Evolutionary conservation across 78 protist species (phyloP).

Genomic region (Creolimax fragrantissima): DNA sequence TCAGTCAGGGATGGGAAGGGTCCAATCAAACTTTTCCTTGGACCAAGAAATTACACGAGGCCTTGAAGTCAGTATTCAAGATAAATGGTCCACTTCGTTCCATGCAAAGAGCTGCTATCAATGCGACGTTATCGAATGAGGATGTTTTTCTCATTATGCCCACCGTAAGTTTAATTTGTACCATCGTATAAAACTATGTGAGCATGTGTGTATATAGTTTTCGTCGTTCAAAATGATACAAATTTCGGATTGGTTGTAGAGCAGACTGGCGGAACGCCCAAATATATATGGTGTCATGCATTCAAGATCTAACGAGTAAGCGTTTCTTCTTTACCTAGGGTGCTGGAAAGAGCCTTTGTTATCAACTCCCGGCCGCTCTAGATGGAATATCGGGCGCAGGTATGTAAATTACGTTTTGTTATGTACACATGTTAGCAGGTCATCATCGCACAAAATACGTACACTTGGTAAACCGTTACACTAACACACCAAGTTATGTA

Average conservation of each 20-base stretch:
- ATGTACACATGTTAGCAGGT: too few species aligned
- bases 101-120: background rate
- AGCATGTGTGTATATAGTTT: background rate
- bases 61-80: background rate
- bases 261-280: background rate
- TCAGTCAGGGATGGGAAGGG: background rate
- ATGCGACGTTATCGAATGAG: background rate
- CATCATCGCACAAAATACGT: too few species aligned
- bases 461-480: too few species aligned
- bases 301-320: too few species aligned
- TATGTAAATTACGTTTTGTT: too few species aligned
- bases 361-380: too few species aligned
- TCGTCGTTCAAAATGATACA: background rate
- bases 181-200: background rate
- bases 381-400: too few species aligned
- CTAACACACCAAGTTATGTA: too few species aligned
- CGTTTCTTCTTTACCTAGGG: too few species aligned
- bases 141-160: constrained; percentile 24
- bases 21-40: background rate
- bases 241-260: background rate
- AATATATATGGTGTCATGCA: too few species aligned
- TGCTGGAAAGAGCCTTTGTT: too few species aligned
- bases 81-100: background rate
- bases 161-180: constrained; percentile 20
- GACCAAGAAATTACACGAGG: background rate